phyloP scores from a whole-genome alignment of 345 rosid genomes.

The Cardamine chenopodiifolia region DNA sequence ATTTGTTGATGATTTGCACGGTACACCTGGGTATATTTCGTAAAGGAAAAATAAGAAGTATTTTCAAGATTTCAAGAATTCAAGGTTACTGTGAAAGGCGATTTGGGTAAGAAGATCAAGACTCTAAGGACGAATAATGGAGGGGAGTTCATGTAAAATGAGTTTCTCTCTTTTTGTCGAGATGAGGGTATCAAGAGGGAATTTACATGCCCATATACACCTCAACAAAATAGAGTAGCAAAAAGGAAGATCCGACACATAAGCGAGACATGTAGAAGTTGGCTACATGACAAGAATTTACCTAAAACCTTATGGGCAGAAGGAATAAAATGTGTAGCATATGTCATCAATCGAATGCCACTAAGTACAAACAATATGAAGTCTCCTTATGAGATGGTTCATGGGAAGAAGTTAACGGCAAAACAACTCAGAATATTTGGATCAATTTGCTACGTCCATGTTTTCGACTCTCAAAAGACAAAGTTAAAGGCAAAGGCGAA shows the following conservation, averaged over 20 bases:
- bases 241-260: background rate
- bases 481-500: constrained; percentile 1
- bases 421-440: constrained; percentile 17
- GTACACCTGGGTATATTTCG: no score
- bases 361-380: background rate
- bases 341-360: background rate
- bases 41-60: no score
- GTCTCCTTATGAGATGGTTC: background rate
- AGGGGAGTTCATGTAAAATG: background rate
- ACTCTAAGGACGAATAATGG: no score
- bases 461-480: background rate
- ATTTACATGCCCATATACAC: background rate
- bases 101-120: background rate
- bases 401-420: background rate
- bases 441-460: constrained; percentile 1
- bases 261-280: background rate
- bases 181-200: background rate
- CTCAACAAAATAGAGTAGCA: background rate
- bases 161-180: no score
- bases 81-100: background rate
- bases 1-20: no score
- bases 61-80: no score
- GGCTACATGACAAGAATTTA: background rate
- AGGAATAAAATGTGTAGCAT: background rate
- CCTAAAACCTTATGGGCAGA: background rate